phyloP scores from a whole-genome alignment of 1,284 basidiomycete genomes.

The Ustilago vetiveriae region DNA sequence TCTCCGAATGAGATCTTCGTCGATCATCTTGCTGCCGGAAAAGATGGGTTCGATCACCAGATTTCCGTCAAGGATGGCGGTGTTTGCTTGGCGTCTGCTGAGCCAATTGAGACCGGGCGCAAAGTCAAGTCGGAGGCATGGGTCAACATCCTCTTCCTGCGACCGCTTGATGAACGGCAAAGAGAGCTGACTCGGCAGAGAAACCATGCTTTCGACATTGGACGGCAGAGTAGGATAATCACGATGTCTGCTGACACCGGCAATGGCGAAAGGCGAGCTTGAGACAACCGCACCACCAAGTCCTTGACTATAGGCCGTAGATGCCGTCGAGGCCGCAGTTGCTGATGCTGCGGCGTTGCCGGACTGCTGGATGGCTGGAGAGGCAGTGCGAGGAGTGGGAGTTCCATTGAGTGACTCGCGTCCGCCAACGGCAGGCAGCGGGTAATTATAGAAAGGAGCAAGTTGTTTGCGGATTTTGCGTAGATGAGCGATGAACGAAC shows the following conservation, averaged over 20 bases:
- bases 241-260: conserved; percentile 75
- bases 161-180: conserved; percentile 86
- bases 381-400: conserved; percentile 39
- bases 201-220: conserved; percentile 58
- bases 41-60: conserved; percentile 88
- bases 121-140: conserved; percentile 88
- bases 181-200: conserved; percentile 68
- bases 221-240: conserved; percentile 71
- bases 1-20: conserved; percentile 53
- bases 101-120: conserved; percentile 94
- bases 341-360: not conserved
- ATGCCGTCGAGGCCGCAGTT: conserved; percentile 28
- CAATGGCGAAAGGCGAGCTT: conserved; percentile 53
- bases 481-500: conserved; percentile 82
- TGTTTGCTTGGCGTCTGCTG: conserved; percentile 82
- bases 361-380: conserved; percentile 20
- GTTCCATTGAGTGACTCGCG: conserved; percentile 24
- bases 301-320: conserved; percentile 41
- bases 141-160: conserved; percentile 89
- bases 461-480: conserved; percentile 73
- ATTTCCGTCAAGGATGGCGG: conserved; percentile 87
- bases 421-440: conserved; percentile 10
- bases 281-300: conserved; percentile 13
- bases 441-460: conserved; percentile 59
- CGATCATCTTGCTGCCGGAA: conserved; percentile 65